A percentile compares a stretch with the other conserved stretches of the same genome.
phyloP scores from a whole-genome alignment of 495 filamentous ascomycete genomes.

The Xylaria acuta region DNA sequence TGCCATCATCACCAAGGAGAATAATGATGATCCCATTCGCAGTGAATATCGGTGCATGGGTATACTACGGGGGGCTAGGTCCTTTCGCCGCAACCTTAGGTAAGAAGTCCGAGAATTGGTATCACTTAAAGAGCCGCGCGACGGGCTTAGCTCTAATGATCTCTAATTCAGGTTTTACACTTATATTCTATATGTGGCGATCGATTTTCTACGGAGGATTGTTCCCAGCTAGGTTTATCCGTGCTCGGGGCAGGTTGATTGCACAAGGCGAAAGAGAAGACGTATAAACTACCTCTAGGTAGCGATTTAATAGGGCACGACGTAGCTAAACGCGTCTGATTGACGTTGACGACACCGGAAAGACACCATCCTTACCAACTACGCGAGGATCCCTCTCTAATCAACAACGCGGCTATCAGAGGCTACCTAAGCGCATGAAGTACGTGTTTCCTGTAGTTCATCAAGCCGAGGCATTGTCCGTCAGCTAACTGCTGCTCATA shows the following conservation, averaged over 20 bases:
- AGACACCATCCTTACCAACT: background rate
- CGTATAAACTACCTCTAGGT: background rate
- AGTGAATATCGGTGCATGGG: background rate
- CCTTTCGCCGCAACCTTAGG: background rate
- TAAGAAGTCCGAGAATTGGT: background rate
- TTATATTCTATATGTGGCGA: background rate
- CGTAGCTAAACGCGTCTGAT: background rate
- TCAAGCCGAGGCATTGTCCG: background rate
- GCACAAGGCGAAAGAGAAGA: background rate
- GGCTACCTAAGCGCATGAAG: background rate
- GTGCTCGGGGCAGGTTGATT: background rate
- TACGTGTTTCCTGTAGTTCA: background rate
- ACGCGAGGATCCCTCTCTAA: background rate
- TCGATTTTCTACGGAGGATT: background rate
- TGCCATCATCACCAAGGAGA: background rate
- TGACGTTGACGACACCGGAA: background rate
- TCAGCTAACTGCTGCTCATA: background rate
- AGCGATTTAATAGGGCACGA: background rate
- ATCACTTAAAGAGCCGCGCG: background rate
- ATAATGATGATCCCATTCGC: background rate
- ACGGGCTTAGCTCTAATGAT: background rate
- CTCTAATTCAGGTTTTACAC: background rate
- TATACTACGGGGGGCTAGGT: background rate
- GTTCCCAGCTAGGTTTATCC: background rate
- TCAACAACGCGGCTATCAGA: background rate